Percentiles rank a stretch among this genome's conserved stretches.
Conservation (phyloP, 208 protist species). For the Crithidia expoeki region DNA sequence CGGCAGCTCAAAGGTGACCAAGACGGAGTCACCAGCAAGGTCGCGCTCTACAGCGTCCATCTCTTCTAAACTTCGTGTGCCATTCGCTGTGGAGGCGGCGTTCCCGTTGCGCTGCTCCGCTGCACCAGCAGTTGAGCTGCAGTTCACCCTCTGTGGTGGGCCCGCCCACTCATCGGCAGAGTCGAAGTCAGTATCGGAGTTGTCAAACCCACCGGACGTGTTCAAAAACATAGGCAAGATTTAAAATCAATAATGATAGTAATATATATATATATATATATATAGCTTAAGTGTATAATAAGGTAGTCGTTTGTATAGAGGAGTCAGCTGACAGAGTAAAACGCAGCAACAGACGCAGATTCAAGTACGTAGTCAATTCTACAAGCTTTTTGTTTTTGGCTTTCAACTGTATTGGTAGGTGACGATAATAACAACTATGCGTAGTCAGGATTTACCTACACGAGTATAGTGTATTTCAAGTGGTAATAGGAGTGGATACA, state of each 20-base stretch:
- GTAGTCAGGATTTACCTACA: too few species aligned
- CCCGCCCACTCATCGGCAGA: slow-evolving; percentile 80
- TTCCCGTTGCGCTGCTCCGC: slow-evolving; percentile 10
- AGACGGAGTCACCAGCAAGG: slow-evolving; percentile 54
- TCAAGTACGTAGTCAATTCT: too few species aligned
- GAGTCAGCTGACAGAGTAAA: not conserved
- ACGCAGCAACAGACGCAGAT: not conserved
- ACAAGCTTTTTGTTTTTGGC: not conserved
- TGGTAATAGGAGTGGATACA: too few species aligned
- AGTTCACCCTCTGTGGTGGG: slow-evolving; percentile 23
- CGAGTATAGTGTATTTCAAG: too few species aligned
- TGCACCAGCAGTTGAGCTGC: not conserved
- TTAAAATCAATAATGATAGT: not conserved
- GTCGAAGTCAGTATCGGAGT: slow-evolving; percentile 33
- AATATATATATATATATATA: too few species aligned
- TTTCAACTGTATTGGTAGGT: too few species aligned
- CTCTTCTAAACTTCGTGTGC: slow-evolving; percentile 28
- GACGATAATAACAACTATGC: too few species aligned
- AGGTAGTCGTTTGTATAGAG: too few species aligned
- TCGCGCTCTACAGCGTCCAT: slow-evolving; percentile 74
- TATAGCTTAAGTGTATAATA: too few species aligned
- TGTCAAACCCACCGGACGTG: slow-evolving; percentile 17
- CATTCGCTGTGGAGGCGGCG: slow-evolving; percentile 1
- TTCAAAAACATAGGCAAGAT: slow-evolving; percentile 12
- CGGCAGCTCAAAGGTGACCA: slow-evolving; percentile 58